Conservation (phyloP, 352 stramenopile species). For the Saprolegnia parasitica region DNA sequence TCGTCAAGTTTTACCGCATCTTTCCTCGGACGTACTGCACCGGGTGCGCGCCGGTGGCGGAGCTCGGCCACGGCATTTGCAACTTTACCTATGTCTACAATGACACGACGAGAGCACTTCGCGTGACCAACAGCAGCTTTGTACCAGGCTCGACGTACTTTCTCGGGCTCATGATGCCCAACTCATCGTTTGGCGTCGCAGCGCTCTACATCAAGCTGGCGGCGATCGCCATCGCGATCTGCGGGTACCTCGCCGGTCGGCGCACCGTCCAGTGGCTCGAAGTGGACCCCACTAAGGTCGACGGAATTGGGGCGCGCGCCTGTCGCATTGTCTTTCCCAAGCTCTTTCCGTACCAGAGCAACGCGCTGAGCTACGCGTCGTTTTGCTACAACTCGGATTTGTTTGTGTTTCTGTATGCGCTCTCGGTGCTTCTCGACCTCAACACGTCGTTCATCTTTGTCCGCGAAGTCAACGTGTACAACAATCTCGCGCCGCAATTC, state of each 20-base stretch:
- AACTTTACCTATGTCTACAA: neutral
- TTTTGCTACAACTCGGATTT: constrained; percentile 29
- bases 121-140: neutral
- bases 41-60: neutral
- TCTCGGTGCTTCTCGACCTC: constrained; percentile 1
- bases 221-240: neutral
- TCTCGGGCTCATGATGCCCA: neutral
- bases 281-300: neutral
- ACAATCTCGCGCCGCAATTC: neutral
- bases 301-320: neutral
- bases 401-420: constrained; percentile 8
- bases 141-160: neutral
- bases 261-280: constrained; percentile 17
- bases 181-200: neutral
- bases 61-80: constrained; percentile 4
- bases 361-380: constrained; percentile 21
- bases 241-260: constrained; percentile 12
- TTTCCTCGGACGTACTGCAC: constrained; percentile 12
- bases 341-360: constrained; percentile 18
- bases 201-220: neutral
- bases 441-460: neutral
- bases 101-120: neutral
- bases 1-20: constrained; percentile 9
- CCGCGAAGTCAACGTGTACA: constrained; percentile 8
- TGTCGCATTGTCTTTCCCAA: neutral